Percentiles rank a stretch among this genome's conserved stretches.
These are phyloP conservation scores for Pichia kluyveri DNA, from an alignment of 805 yeast genomes.

Conservation along the genomic window DNA sequence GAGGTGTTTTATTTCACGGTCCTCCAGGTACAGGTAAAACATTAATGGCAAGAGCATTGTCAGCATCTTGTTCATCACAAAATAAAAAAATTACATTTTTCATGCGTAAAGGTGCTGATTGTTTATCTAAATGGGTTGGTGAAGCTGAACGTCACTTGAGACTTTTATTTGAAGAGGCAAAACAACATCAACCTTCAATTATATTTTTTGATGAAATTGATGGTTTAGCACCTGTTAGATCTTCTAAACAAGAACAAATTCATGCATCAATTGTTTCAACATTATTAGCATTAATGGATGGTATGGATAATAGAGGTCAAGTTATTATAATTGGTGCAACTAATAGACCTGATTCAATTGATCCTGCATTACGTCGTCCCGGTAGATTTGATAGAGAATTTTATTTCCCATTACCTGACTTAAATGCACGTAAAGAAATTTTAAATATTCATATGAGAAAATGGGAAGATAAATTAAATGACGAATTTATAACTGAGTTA, in stretches of 20 bases:
- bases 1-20: constrained; percentile 96
- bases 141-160: constrained; percentile 95
- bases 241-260: constrained; percentile 95
- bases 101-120: constrained; percentile 98
- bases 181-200: constrained; percentile 89
- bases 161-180: constrained; percentile 89
- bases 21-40: constrained; percentile 99
- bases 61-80: constrained; percentile 86
- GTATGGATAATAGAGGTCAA: constrained; percentile 98
- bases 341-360: constrained; percentile 95
- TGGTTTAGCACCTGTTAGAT: constrained; percentile 95
- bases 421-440: constrained; percentile 69
- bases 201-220: constrained; percentile 97
- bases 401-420: constrained; percentile 88
- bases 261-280: constrained; percentile 97
- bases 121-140: constrained; percentile 97
- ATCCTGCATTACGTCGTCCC: constrained; percentile 94
- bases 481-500: constrained; percentile 50
- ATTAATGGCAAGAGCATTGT: constrained; percentile 93
- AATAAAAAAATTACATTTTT: constrained; percentile 85
- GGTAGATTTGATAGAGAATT: constrained; percentile 97
- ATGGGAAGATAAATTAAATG: constrained; percentile 72
- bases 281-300: constrained; percentile 92
- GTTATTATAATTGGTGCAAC: constrained; percentile 98
- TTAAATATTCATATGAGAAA: constrained; percentile 77